Base-by-base conservation (phyloP, 345 rosid species). In the Theobroma cacao region DNA sequence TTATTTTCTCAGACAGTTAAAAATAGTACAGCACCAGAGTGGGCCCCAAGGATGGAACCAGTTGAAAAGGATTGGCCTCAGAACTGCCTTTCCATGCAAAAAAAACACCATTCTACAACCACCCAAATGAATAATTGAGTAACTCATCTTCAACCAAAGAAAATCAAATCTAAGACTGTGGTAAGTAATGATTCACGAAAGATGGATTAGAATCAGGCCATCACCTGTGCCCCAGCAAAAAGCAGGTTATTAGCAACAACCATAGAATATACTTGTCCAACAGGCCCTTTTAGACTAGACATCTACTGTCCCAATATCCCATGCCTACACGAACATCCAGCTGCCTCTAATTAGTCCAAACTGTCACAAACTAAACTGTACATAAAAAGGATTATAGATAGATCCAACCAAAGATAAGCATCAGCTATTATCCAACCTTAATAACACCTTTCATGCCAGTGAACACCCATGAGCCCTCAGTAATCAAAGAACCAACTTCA, bases 381-480 rank as follows among this genome's bases (percentile, higher is more conserved):
- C 8, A 63, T 60, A 36, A 8, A 2, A 14, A 38, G 28, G 26
- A 30, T 15, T 28, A 34, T 14, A 9, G 24, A 0, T 62, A 53
- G 20, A 31, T 67, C 48, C 61, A 5, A 2, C 18, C 43, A 22
- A 22, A 74, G 59, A 33, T 38, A 33, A 34, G 28, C 4, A 41
- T 45, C 17, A 24, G 15, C 4, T 18, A 33, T 22, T 4, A 80
- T 59, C 75, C 52, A 47, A 86, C 93, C 92, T 90, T 89, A n/a
- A 92, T 77, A 6, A 72, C 76, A 74, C 88, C 84, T 20, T 82
- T 89, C 79, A 92, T 75, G 82, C 93, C 93, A 34, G 85, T 70
- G 70, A 92, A 90, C 13, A 89, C 82, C 97, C 97, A 90, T 10
- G 86, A 76, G n/a, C 91, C 93, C 78, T 86, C 91, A 36, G 82